A percentile compares a stretch with the other conserved stretches of the same genome.
These are phyloP conservation scores for Coemansia sp. DNA, from an alignment of 192 early-diverging fungal species.

Conservation along the genomic window DNA sequence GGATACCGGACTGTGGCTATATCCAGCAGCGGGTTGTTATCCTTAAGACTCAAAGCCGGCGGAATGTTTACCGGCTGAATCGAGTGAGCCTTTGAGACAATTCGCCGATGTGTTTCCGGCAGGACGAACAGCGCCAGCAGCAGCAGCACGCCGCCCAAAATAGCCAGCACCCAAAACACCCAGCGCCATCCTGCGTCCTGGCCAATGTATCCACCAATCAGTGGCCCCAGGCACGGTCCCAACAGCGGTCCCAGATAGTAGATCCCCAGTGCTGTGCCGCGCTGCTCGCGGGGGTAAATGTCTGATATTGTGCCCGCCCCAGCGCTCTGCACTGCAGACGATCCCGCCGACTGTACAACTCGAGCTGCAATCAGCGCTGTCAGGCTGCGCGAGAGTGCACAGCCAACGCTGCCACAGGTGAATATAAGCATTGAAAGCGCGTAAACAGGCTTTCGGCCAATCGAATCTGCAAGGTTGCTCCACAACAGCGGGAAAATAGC, in stretches of 20 bases:
- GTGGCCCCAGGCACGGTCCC: constrained; percentile 56
- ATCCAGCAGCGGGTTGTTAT: constrained; percentile 46
- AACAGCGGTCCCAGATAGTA: constrained; percentile 57
- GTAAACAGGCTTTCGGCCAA: constrained; percentile 55
- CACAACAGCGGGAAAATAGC: constrained; percentile 58
- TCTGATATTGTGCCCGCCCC: constrained; percentile 59
- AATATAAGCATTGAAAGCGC: constrained; percentile 47
- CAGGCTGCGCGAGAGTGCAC: constrained; percentile 43
- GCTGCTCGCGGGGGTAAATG: constrained; percentile 53
- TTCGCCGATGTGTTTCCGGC: constrained; percentile 60
- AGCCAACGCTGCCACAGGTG: constrained; percentile 50
- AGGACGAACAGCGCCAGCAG: constrained; percentile 56
- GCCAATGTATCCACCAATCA: constrained; percentile 58
- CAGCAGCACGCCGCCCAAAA: constrained; percentile 56
- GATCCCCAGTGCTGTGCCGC: constrained; percentile 58
- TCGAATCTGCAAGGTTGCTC: constrained; percentile 56
- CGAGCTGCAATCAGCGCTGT: constrained; percentile 50
- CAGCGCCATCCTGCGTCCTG: constrained; percentile 57
- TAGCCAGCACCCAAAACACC: constrained; percentile 61
- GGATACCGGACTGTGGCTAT: constrained; percentile 35
- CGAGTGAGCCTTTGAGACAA: constrained; percentile 25
- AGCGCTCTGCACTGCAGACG: constrained; percentile 52
- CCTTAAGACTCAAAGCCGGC: constrained; percentile 12
- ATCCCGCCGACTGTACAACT: constrained; percentile 52
- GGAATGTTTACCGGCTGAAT: constrained; percentile 49